Base-by-base conservation (phyloP, 495 filamentous ascomycete genomes). In the Penicillium arizonense region DNA sequence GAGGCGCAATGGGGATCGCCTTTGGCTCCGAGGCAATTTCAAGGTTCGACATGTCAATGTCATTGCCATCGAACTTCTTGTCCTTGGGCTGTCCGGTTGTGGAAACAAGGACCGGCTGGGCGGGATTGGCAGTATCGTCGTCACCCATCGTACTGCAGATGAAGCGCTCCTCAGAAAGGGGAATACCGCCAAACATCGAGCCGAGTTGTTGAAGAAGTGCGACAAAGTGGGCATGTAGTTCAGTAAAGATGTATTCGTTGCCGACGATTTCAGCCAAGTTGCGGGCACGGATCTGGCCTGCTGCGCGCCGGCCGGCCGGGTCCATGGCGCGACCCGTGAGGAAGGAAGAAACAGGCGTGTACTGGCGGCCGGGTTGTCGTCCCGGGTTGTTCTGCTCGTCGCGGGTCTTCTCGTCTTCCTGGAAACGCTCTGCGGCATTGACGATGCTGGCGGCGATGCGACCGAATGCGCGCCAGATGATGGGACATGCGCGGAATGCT, bases 221-320 rank as follows among this genome's bases (percentile, higher is more conserved):
- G 13, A 92, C 87, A 66, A 97, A 96, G 33, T 81, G 71, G 21
- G 82, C 80, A 70, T 97, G 92, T 35, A 96, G 69, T 68, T 95
- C 84, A 28, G 96, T 84, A 65, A 97, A 97, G 58, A 97, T 87
- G 65, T 90, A 86, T 23, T 89, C 88, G 50, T 88, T 78, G 26
- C 92, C 92, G 13, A 92, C 86, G 44, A 97, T 82, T 69, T 97
- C 92, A 1, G 88, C 87, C 42, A 97, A 71, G 30, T 89, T 89
- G 52, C 88, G 82, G 20, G 87, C 84, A 53, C 85, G 85, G 46
- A 88, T 80, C 55, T 75, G 77, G 32, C 74, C 82, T 39, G 39
- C 67, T 69, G 47, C 72, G 73, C 32, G 76, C 49, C 75, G 78
- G 9, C 85, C 81, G 57, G 83, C 79, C 5, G 76, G 79, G 56